phyloP scores from a whole-genome alignment of 805 yeast genomes.

The Wickerhamomyces xylosicus region DNA sequence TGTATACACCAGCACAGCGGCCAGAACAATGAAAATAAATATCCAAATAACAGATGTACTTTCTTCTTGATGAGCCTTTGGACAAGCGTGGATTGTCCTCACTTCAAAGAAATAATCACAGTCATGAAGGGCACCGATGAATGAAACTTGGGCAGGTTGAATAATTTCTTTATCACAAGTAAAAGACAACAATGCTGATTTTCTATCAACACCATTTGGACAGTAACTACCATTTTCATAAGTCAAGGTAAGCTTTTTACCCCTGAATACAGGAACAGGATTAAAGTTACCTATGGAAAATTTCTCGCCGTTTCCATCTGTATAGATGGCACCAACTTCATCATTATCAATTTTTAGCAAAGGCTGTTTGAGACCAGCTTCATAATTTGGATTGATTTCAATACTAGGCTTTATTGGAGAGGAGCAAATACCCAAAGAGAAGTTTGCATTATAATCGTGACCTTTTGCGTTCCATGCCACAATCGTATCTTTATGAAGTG shows the following conservation, averaged over 20 bases:
- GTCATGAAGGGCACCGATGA: slow-evolving; percentile 61
- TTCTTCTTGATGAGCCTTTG: slow-evolving; percentile 60
- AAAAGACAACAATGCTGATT: slow-evolving; percentile 59
- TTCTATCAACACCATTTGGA: slow-evolving; percentile 42
- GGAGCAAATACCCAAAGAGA: slow-evolving; percentile 64
- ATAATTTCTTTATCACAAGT: slow-evolving; percentile 71
- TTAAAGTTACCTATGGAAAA: slow-evolving; percentile 54
- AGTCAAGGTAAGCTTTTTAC: slow-evolving; percentile 58
- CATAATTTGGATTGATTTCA: slow-evolving; percentile 18
- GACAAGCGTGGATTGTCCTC: slow-evolving; percentile 77
- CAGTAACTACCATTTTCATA: slow-evolving; percentile 64
- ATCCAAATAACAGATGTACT: slow-evolving; percentile 58
- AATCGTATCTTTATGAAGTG: slow-evolving; percentile 14
- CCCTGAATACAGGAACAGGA: slow-evolving; percentile 55
- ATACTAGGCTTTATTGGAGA: slow-evolving; percentile 30
- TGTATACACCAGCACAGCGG: slow-evolving; percentile 31
- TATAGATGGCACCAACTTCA: slow-evolving; percentile 48
- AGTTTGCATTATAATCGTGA: slow-evolving; percentile 59
- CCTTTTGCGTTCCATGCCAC: slow-evolving; percentile 62
- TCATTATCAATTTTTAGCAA: slow-evolving; percentile 23
- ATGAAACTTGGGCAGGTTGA: slow-evolving; percentile 54
- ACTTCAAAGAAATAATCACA: slow-evolving; percentile 82
- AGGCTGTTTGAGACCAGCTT: slow-evolving; percentile 3
- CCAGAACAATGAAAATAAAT: slow-evolving; percentile 39
- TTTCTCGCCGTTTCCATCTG: slow-evolving; percentile 31